phyloP scores from a whole-genome alignment of 768 basidiomycete species.

The Lactifluus volemus region DNA sequence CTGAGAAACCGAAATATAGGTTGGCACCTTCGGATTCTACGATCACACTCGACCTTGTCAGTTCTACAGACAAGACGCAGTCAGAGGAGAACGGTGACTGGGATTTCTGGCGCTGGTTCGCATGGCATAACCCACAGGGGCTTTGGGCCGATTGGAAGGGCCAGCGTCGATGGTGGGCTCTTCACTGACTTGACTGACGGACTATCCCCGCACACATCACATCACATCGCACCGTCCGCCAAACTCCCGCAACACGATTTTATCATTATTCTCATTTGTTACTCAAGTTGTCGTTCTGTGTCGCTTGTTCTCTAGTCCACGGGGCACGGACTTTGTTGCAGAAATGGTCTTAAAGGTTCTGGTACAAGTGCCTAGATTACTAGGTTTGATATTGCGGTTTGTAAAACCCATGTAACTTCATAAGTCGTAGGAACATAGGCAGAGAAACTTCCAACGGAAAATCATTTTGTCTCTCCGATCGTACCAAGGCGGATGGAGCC shows the following conservation, averaged over 20 bases:
- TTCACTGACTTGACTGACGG: neutral
- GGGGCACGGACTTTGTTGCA: neutral
- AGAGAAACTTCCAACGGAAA: constrained; percentile 11
- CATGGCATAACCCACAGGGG: constrained; percentile 19
- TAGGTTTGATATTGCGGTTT: neutral
- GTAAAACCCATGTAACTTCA: neutral
- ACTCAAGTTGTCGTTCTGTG: neutral
- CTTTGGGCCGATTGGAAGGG: constrained; percentile 18
- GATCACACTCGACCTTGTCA: constrained; percentile 12
- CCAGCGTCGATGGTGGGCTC: constrained; percentile 14
- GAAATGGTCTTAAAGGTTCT: neutral
- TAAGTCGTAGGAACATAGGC: neutral
- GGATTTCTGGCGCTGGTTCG: constrained; percentile 19
- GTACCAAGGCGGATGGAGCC: constrained; percentile 3
- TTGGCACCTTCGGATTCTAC: neutral
- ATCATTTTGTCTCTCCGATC: constrained; percentile 4
- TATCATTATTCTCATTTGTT: constrained; percentile 10
- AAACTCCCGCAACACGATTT: neutral
- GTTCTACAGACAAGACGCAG: constrained; percentile 9
- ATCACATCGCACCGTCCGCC: neutral
- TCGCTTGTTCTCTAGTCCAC: neutral
- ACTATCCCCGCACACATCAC: too few species aligned
- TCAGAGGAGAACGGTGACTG: constrained; percentile 1
- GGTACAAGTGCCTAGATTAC: neutral
- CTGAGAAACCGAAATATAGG: constrained; percentile 18